Conservation (phyloP, 768 basidiomycete genomes). For the Panus rudis region DNA sequence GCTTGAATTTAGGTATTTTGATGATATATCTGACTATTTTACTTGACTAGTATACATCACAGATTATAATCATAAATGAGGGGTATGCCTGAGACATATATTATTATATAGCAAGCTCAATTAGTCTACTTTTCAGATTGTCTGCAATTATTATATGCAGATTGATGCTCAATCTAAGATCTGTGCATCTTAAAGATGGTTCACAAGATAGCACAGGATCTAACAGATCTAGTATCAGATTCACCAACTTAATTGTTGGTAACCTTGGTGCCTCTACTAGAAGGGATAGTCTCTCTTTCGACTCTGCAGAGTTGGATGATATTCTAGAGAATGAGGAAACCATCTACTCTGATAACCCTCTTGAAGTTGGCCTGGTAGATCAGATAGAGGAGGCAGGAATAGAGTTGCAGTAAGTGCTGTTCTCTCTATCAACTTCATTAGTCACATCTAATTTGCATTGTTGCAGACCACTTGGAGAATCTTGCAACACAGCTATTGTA, state of each 20-base stretch:
- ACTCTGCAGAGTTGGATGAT: not conserved
- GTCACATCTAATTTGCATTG: not conserved
- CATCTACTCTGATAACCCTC: not conserved
- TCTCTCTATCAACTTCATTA: not conserved
- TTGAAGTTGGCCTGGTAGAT: not conserved
- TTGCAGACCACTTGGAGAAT: not conserved
- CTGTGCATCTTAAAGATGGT: no score
- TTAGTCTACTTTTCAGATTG: no score
- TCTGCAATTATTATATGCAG: no score
- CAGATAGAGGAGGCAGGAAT: not conserved
- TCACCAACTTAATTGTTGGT: not conserved
- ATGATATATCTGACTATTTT: no score
- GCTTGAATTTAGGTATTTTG: no score
- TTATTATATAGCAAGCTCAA: no score
- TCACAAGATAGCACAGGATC: no score
- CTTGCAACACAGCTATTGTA: not conserved
- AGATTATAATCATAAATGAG: no score
- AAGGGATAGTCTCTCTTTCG: not conserved
- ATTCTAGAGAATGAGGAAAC: not conserved
- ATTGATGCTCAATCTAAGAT: no score
- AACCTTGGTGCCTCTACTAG: not conserved
- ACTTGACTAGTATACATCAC: no score
- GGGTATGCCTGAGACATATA: no score
- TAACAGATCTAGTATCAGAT: not conserved
- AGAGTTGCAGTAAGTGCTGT: not conserved